Evolutionary conservation across 805 yeast species (phyloP).

Genomic region (Kodamaea kaohsiungensis): DNA sequence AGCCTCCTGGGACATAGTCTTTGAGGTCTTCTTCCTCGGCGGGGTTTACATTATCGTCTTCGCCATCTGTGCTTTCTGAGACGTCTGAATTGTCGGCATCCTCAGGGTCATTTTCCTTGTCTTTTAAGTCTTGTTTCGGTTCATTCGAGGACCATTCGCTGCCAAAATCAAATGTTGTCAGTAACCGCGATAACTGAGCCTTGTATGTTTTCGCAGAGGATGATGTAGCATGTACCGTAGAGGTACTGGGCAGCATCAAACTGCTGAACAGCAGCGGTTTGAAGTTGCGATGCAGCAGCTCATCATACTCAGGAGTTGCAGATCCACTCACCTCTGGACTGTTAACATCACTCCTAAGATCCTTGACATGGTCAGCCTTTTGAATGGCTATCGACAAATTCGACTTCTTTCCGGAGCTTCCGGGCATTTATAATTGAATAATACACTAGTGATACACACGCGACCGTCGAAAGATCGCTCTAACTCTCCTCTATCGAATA

Average conservation of each 20-base stretch:
- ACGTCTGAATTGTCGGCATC: constrained; percentile 5
- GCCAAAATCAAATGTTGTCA: constrained; percentile 32
- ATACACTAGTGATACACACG: constrained; percentile 1
- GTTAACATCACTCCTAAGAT: constrained; percentile 2
- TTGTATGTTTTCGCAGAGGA: constrained; percentile 36
- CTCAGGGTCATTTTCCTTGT: constrained; percentile 12
- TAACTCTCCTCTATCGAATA: background rate
- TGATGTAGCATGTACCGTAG: constrained; percentile 33
- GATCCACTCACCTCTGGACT: constrained; percentile 25
- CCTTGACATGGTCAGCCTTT: constrained; percentile 31
- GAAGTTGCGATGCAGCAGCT: constrained; percentile 15
- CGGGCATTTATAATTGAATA: constrained; percentile 18
- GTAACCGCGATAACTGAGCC: constrained; percentile 39
- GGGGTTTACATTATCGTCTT: constrained; percentile 30
- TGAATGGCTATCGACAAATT: constrained; percentile 47
- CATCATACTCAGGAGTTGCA: constrained; percentile 16
- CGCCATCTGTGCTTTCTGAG: constrained; percentile 11
- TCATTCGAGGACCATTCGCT: constrained; percentile 9
- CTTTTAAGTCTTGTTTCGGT: background rate
- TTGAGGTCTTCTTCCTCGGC: constrained; percentile 79
- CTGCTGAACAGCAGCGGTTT: constrained; percentile 15
- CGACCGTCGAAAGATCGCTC: constrained; percentile 1
- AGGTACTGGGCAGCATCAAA: constrained; percentile 26
- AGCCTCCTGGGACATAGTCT: constrained; percentile 92
- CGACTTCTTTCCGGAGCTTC: constrained; percentile 32